A percentile compares a stretch with the other conserved stretches of the same genome.
Conservation (phyloP, 129 eudicot species). For the Centaurea solstitialis region DNA sequence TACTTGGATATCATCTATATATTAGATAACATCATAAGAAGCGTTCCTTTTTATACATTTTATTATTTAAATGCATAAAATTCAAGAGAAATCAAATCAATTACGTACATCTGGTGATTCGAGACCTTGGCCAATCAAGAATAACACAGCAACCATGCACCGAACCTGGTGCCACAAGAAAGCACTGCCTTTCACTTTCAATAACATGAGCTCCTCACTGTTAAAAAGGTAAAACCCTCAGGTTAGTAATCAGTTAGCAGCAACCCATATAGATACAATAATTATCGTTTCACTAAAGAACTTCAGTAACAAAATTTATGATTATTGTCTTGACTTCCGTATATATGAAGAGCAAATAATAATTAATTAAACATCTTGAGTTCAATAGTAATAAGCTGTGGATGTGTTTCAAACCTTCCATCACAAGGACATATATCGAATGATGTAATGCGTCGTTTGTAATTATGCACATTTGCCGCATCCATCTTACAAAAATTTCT, state of each 20-base stretch:
- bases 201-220: slow-evolving; percentile 62
- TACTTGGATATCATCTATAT: slow-evolving; percentile 3
- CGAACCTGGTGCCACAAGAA: slow-evolving; percentile 98
- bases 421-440: slow-evolving; percentile 56
- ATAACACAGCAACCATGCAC: slow-evolving; percentile 95
- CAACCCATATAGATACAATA: neutral
- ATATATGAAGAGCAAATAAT: neutral
- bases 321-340: neutral
- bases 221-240: slow-evolving; percentile 10
- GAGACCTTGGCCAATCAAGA: slow-evolving; percentile 88
- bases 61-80: neutral
- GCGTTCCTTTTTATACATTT: neutral
- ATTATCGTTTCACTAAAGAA: neutral
- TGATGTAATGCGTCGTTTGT: slow-evolving; percentile 57
- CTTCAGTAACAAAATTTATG: neutral
- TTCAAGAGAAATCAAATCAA: slow-evolving; percentile 6
- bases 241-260: neutral
- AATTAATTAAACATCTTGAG: neutral
- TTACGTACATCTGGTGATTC: slow-evolving; percentile 82
- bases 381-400: neutral
- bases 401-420: slow-evolving; percentile 59
- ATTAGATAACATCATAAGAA: neutral
- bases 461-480: slow-evolving; percentile 93
- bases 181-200: slow-evolving; percentile 89
- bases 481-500: slow-evolving; percentile 98